Percentiles rank a stretch among this genome's conserved stretches.
These are phyloP conservation scores for Neurospora sp. DNA, from an alignment of 495 filamentous ascomycete genomes.

Conservation along the genomic window DNA sequence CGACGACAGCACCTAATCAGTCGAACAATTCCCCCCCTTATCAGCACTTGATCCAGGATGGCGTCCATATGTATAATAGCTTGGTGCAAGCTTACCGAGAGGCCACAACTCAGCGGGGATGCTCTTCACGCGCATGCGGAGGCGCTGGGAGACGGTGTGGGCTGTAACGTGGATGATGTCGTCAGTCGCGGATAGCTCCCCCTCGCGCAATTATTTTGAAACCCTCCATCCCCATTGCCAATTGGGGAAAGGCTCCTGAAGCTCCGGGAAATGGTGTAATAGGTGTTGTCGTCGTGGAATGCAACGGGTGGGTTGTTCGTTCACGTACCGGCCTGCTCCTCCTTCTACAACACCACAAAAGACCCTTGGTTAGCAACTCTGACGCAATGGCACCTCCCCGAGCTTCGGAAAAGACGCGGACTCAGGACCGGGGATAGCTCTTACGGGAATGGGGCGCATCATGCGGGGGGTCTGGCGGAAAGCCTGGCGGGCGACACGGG, in stretches of 20 bases:
- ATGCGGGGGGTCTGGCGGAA: conserved; percentile 51
- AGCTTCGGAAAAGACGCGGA: background rate
- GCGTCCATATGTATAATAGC: background rate
- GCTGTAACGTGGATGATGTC: conserved; percentile 38
- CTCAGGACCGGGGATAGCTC: conserved; percentile 20
- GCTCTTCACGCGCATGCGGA: conserved; percentile 66
- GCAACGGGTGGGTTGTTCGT: conserved; percentile 13
- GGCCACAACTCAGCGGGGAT: conserved; percentile 92
- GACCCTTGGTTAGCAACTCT: conserved; percentile 23
- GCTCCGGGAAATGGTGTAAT: background rate
- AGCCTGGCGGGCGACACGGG: conserved; percentile 39
- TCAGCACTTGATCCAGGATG: background rate
- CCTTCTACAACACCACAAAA: conserved; percentile 47
- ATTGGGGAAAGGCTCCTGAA: background rate
- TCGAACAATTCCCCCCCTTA: conserved; percentile 5
- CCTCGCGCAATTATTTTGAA: background rate
- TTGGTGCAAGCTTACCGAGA: conserved; percentile 56
- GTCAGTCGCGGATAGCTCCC: conserved; percentile 14
- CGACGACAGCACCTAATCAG: conserved; percentile 68
- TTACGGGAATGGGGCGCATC: conserved; percentile 74
- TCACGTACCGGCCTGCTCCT: conserved; percentile 71
- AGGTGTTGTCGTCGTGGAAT: conserved; percentile 1
- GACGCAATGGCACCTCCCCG: conserved; percentile 11
- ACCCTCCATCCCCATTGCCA: background rate
- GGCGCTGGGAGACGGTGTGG: conserved; percentile 94